Conservation (phyloP, 169 alveolate species). For the Cryptosporidium parvum region DNA sequence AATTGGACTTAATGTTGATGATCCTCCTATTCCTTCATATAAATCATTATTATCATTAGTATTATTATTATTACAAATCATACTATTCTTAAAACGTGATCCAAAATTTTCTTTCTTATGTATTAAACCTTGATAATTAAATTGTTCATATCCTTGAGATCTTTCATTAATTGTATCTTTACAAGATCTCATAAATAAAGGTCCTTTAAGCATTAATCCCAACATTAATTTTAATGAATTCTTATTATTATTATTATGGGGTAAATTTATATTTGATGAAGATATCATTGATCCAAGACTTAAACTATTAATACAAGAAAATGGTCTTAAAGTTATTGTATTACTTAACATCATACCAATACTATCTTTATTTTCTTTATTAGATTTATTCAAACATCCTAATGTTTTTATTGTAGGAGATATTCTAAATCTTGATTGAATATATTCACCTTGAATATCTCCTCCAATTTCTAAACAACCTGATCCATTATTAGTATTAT, state of each 20-base stretch:
- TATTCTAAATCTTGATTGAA: constrained; percentile 53
- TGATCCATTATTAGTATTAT: no score
- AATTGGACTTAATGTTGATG: neutral
- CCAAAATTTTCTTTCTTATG: constrained; percentile 24
- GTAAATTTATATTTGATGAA: neutral
- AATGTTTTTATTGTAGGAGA: constrained; percentile 19
- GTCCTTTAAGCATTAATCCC: constrained; percentile 61
- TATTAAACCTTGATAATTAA: neutral
- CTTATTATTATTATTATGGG: neutral
- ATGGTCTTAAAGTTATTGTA: constrained; percentile 14
- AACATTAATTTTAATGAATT: constrained; percentile 43
- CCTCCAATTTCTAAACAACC: constrained; percentile 50
- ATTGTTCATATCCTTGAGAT: neutral
- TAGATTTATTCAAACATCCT: constrained; percentile 33
- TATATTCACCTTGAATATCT: constrained; percentile 1
- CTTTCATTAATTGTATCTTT: neutral
- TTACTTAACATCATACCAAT: constrained; percentile 21
- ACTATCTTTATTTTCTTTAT: constrained; percentile 42
- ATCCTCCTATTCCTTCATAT: neutral
- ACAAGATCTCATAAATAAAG: neutral
- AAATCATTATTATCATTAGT: neutral
- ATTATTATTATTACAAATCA: neutral
- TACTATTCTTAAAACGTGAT: neutral
- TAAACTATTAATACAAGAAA: constrained; percentile 1
- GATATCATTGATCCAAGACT: constrained; percentile 43